Evolutionary conservation across 805 yeast genomes (phyloP).

Genomic region (Cyberlindnera veronae): DNA sequence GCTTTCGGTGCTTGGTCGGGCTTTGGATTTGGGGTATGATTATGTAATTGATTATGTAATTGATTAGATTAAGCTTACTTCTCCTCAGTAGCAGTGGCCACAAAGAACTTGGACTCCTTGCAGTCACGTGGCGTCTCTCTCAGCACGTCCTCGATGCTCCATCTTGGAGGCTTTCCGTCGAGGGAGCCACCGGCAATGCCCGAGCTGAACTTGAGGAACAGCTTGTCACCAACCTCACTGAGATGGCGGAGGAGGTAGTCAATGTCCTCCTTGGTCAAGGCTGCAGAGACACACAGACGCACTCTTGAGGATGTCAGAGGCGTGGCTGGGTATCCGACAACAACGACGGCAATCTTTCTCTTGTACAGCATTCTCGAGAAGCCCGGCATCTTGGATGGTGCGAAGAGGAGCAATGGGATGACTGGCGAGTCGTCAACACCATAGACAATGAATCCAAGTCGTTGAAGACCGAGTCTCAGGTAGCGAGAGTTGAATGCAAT

Average conservation of each 20-base stretch:
- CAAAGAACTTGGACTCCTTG: slow-evolving; percentile 37
- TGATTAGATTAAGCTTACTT: neutral
- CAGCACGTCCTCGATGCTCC: slow-evolving; percentile 75
- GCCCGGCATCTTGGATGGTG: slow-evolving; percentile 94
- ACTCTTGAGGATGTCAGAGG: slow-evolving; percentile 87
- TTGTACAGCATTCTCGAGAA: slow-evolving; percentile 78
- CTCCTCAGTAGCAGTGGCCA: slow-evolving; percentile 18
- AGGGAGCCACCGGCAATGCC: slow-evolving; percentile 65
- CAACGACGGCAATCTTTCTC: slow-evolving; percentile 86
- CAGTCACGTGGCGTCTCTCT: slow-evolving; percentile 68
- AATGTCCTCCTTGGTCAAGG: slow-evolving; percentile 90
- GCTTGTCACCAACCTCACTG: slow-evolving; percentile 72
- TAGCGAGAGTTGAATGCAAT: slow-evolving; percentile 96
- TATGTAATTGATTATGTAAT: too few relatives aligned
- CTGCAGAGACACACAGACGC: slow-evolving; percentile 87
- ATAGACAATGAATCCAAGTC: slow-evolving; percentile 88
- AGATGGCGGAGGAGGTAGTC: slow-evolving; percentile 72
- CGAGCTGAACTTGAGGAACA: slow-evolving; percentile 72
- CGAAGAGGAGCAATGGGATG: slow-evolving; percentile 79
- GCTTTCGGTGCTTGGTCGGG: neutral
- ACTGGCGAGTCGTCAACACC: slow-evolving; percentile 98
- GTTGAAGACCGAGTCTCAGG: slow-evolving; percentile 82
- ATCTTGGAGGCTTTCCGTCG: slow-evolving; percentile 68
- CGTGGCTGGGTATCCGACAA: slow-evolving; percentile 98
- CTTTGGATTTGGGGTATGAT: too few relatives aligned